phyloP scores from a whole-genome alignment of 1,284 basidiomycete species.

The Butyriboletus appendiculatus region DNA sequence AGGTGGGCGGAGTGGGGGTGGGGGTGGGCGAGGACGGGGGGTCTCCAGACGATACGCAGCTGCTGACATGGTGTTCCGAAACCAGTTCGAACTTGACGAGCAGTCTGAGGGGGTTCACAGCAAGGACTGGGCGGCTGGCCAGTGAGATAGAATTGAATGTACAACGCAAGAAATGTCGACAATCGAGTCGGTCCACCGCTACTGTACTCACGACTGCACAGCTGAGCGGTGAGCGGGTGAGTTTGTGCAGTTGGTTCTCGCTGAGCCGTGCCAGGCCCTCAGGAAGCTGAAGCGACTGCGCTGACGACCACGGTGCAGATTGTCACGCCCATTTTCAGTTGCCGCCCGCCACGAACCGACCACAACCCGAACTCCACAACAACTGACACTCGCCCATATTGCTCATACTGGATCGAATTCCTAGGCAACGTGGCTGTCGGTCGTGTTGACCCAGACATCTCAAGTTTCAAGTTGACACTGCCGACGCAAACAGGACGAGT shows the following conservation, averaged over 20 bases:
- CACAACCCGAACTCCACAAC: conserved; percentile 11
- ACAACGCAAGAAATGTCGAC: conserved; percentile 18
- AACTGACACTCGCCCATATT: too few species aligned
- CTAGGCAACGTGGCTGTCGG: too few species aligned
- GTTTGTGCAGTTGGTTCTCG: conserved; percentile 24
- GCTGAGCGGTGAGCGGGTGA: conserved; percentile 8
- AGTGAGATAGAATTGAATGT: conserved; percentile 15
- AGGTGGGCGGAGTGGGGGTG: conserved; percentile 59
- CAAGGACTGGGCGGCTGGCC: conserved; percentile 18
- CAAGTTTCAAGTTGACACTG: neutral
- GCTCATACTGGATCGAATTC: too few species aligned
- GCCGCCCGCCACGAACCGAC: conserved; percentile 8
- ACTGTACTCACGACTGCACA: conserved; percentile 9
- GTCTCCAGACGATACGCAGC: conserved; percentile 65
- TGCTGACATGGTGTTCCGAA: conserved; percentile 50
- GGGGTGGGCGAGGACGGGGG: conserved; percentile 61
- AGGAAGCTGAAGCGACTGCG: conserved; percentile 23
- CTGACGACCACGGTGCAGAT: conserved; percentile 27
- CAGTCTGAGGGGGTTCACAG: conserved; percentile 3
- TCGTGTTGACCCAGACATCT: neutral
- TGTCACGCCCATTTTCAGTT: conserved; percentile 22
- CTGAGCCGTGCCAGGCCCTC: conserved; percentile 29
- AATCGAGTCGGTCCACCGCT: conserved; percentile 5
- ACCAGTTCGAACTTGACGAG: conserved; percentile 34
- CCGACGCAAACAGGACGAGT: neutral